Evolutionary conservation across 176 grass and related monocot species (phyloP).

Genomic region (Bromus sterilis): DNA sequence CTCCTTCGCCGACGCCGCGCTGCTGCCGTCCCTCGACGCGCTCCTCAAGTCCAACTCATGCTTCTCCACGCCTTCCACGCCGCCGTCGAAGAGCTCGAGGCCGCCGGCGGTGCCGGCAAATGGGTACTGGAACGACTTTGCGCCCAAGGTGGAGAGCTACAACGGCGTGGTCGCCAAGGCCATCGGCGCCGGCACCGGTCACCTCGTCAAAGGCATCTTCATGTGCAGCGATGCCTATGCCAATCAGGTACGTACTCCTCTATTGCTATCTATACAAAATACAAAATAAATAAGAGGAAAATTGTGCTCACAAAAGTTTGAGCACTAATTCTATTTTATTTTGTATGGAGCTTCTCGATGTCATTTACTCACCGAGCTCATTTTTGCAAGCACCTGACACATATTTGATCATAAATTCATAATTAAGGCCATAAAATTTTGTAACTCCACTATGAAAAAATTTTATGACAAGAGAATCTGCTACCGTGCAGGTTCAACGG

Average conservation of each 20-base stretch:
- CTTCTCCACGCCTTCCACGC: constrained; percentile 48
- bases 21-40: constrained; percentile 57
- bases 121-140: constrained; percentile 69
- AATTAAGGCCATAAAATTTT: no score
- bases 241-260: constrained; percentile 47
- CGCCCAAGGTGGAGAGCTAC: constrained; percentile 66
- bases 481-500: constrained; percentile 51
- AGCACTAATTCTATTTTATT: no score
- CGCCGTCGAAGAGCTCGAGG: constrained; percentile 3
- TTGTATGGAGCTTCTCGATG: no score
- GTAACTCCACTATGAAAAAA: no score
- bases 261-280: no score
- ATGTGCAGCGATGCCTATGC: constrained; percentile 79
- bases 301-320: no score
- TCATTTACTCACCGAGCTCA: no score
- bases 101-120: constrained; percentile 14
- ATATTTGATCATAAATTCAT: no score
- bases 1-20: constrained; percentile 36
- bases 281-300: no score
- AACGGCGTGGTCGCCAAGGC: constrained; percentile 69
- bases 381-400: no score
- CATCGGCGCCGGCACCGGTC: constrained; percentile 69
- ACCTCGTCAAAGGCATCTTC: constrained; percentile 87
- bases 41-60: constrained; percentile 56
- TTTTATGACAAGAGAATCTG: no score